Evolutionary conservation across 768 basidiomycete species (phyloP).

Genomic region (Ramaria sp.): DNA sequence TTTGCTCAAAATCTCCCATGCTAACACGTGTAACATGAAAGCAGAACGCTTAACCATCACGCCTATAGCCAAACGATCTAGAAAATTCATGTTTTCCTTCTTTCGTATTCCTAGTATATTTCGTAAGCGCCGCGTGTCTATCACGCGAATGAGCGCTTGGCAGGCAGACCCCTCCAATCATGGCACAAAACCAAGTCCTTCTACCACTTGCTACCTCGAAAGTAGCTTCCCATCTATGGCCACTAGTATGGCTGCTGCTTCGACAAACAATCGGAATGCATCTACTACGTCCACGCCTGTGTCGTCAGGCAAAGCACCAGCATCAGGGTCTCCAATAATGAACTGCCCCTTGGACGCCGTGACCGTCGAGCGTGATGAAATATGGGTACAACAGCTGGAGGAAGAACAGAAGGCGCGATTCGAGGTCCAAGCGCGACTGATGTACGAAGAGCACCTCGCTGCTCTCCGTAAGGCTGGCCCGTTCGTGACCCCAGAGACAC

Average conservation of each 20-base stretch:
- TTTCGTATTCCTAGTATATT: neutral
- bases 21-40: neutral
- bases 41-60: neutral
- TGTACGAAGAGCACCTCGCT: neutral
- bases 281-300: neutral
- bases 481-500: neutral
- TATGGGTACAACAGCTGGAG: constrained; percentile 2
- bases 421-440: neutral
- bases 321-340: neutral
- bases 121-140: constrained; percentile 8
- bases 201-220: neutral
- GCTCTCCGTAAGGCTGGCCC: neutral
- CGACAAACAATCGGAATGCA: neutral
- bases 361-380: constrained; percentile 4
- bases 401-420: neutral
- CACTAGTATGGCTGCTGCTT: constrained; percentile 1
- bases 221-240: neutral
- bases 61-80: no score
- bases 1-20: neutral
- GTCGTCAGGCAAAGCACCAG: neutral
- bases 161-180: constrained; percentile 6
- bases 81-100: no score
- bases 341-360: neutral
- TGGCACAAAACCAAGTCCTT: constrained; percentile 6
- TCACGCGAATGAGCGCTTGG: constrained; percentile 6